A percentile compares a stretch with the other conserved stretches of the same genome.
These are phyloP conservation scores for Fusarium beomiforme DNA, from an alignment of 2,329 filamentous ascomycete species.

Conservation along the genomic window DNA sequence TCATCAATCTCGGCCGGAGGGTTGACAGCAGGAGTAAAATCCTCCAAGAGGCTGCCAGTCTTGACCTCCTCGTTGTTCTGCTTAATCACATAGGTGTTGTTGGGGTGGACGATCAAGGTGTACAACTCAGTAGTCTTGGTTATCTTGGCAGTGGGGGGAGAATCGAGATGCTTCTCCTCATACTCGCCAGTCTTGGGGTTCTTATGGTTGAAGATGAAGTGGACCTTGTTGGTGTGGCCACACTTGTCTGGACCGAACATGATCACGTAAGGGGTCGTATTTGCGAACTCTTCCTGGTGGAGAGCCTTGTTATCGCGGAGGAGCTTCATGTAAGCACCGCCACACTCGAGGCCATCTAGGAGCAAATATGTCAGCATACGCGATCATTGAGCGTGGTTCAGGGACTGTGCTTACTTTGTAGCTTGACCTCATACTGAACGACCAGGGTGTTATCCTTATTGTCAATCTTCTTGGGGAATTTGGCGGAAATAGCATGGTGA, in stretches of 20 bases:
- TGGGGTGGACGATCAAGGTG: slow-evolving; percentile 94
- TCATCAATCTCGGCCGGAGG: slow-evolving; percentile 95
- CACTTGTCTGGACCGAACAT: slow-evolving; percentile 99
- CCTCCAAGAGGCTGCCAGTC: slow-evolving; percentile 90
- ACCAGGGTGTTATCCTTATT: slow-evolving; percentile 98
- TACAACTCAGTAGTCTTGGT: slow-evolving; percentile 94
- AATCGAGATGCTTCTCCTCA: slow-evolving; percentile 97
- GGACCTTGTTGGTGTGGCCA: slow-evolving; percentile 97
- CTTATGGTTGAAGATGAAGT: slow-evolving; percentile 99
- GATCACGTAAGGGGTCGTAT: slow-evolving; percentile 96
- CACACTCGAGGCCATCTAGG: slow-evolving; percentile 91
- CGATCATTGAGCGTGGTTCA: neutral
- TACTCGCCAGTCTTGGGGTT: slow-evolving; percentile 99
- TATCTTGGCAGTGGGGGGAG: slow-evolving; percentile 85
- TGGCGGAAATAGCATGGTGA: slow-evolving; percentile 99
- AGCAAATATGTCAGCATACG: slow-evolving; percentile 45
- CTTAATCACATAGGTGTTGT: slow-evolving; percentile 94
- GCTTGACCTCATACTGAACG: slow-evolving; percentile 99
- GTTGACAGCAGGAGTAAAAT: slow-evolving; percentile 95
- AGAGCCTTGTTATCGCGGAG: slow-evolving; percentile 97
- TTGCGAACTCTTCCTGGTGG: slow-evolving; percentile 97
- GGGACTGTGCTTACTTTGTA: slow-evolving; percentile 77
- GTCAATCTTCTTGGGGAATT: slow-evolving; percentile 95
- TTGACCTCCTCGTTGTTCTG: slow-evolving; percentile 91
- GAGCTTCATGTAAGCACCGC: slow-evolving; percentile 99